phyloP scores from a whole-genome alignment of 176 grass and related monocot species.

The Avena atlantica region DNA sequence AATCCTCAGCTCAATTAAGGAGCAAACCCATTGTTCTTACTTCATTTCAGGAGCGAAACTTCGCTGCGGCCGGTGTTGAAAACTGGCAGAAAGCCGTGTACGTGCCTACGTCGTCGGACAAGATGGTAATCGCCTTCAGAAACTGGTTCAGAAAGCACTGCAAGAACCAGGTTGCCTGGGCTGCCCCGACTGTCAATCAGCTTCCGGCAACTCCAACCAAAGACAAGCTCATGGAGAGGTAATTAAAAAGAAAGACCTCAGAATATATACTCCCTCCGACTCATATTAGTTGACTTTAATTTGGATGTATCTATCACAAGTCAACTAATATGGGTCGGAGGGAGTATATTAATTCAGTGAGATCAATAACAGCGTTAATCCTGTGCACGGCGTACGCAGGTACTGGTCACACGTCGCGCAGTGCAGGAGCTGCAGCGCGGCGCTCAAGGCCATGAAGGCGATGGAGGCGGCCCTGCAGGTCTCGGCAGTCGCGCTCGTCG shows the following conservation, averaged over 20 bases:
- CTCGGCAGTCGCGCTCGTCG: constrained; percentile 50
- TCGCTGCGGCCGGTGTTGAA: constrained; percentile 51
- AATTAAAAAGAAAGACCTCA: not conserved
- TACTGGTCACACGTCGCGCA: constrained; percentile 91
- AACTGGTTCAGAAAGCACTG: constrained; percentile 86
- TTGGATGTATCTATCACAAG: no score
- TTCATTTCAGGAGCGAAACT: constrained; percentile 63
- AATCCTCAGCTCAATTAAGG: not conserved
- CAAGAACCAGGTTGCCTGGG: constrained; percentile 63
- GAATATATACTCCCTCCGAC: no score
- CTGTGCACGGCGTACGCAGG: constrained; percentile 30
- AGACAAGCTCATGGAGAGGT: constrained; percentile 82
- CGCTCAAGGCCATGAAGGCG: constrained; percentile 58
- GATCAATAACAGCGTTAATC: not conserved
- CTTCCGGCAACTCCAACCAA: constrained; percentile 65
- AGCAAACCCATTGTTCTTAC: not conserved
- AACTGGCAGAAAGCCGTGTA: constrained; percentile 81
- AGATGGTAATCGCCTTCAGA: constrained; percentile 78
- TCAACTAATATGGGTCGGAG: no score
- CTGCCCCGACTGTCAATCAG: constrained; percentile 26
- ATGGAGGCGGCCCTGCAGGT: constrained; percentile 69
- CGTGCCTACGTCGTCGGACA: constrained; percentile 77
- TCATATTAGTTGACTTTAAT: no score
- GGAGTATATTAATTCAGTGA: constrained; percentile 19
- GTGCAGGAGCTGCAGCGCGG: constrained; percentile 71